Conservation (phyloP, 2,329 filamentous ascomycete genomes). For the Pseudocercospora vitis region DNA sequence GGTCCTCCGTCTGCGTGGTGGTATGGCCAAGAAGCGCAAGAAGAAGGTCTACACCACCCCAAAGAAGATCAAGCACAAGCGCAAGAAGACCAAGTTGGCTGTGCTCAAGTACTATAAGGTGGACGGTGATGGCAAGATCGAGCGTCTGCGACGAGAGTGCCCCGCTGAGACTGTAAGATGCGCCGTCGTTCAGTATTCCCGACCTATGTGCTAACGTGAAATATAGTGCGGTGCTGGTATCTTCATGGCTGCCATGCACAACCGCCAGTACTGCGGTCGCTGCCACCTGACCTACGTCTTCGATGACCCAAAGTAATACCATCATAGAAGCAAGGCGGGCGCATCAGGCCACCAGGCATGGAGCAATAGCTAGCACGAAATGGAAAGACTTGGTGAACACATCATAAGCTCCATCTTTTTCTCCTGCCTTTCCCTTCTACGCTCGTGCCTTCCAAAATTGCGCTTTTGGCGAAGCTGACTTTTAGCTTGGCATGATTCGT, state of each 20-base stretch:
- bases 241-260: conserved; percentile 99
- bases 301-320: conserved; percentile 53
- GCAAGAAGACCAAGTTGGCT: conserved; percentile 99
- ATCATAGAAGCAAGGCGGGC: no score
- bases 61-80: conserved; percentile 99
- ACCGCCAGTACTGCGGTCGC: conserved; percentile 92
- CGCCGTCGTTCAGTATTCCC: background rate
- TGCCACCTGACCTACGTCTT: conserved; percentile 72
- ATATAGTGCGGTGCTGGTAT: conserved; percentile 94
- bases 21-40: conserved; percentile 97
- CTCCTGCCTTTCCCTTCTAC: background rate
- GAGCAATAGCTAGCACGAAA: background rate
- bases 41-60: conserved; percentile 99
- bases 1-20: conserved; percentile 96
- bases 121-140: conserved; percentile 98
- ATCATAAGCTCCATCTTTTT: background rate
- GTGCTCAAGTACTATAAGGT: conserved; percentile 99
- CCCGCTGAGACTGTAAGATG: conserved; percentile 78
- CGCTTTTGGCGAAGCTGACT: background rate
- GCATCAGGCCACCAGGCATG: no score
- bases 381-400: background rate
- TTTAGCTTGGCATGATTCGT: background rate
- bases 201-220: conserved; percentile 13
- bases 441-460: background rate
- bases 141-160: conserved; percentile 98